Conservation (phyloP, 2,329 filamentous ascomycete species). For the Zymoseptoria brevis region DNA sequence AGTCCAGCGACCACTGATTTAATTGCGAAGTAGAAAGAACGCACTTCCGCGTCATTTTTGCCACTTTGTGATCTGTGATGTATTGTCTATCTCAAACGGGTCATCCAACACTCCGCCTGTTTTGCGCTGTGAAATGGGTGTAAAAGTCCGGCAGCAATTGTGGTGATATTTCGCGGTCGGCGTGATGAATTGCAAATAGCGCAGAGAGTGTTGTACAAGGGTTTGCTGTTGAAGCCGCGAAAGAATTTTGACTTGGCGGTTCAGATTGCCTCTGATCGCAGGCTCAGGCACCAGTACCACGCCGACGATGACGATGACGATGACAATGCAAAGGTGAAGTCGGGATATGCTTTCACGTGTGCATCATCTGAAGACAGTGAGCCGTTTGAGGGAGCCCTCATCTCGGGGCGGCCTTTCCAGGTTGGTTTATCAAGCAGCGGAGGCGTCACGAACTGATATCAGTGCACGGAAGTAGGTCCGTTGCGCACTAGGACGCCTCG, state of each 20-base stretch:
- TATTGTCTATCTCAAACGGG: too few species aligned
- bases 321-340: background rate
- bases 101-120: too few species aligned
- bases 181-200: background rate
- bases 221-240: background rate
- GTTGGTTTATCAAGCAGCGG: too few species aligned
- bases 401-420: background rate
- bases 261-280: too few species aligned
- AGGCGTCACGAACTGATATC: too few species aligned
- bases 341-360: background rate
- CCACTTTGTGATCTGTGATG: too few species aligned
- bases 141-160: background rate
- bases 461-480: too few species aligned
- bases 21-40: slow-evolving; percentile 39
- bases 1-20: slow-evolving; percentile 49
- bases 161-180: background rate
- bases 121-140: too few species aligned
- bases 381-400: background rate
- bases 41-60: slow-evolving; percentile 27
- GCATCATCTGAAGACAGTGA: background rate
- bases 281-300: background rate
- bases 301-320: background rate
- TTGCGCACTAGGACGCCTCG: too few species aligned
- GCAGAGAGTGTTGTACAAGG: background rate
- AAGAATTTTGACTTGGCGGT: background rate